phyloP scores from a whole-genome alignment of 805 yeast species.

The Lachancea waltii region DNA sequence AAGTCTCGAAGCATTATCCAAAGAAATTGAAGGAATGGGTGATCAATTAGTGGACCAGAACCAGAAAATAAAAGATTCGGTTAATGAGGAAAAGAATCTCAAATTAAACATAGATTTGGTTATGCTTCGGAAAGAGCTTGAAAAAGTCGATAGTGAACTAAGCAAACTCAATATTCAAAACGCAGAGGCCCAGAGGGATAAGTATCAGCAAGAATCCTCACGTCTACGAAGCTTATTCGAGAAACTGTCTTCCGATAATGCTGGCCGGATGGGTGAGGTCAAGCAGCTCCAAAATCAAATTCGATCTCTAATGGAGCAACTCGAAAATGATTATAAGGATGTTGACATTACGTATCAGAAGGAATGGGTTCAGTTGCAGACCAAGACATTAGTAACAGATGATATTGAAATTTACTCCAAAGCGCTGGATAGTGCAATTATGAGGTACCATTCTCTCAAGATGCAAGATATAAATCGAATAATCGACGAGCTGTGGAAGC shows the following conservation, averaged over 20 bases:
- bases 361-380: slow-evolving; percentile 71
- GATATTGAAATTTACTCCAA: slow-evolving; percentile 77
- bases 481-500: slow-evolving; percentile 87
- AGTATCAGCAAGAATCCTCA: slow-evolving; percentile 53
- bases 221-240: slow-evolving; percentile 46
- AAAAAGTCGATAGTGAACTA: slow-evolving; percentile 36
- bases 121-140: slow-evolving; percentile 36
- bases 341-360: slow-evolving; percentile 56
- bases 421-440: slow-evolving; percentile 87
- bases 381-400: slow-evolving; percentile 66
- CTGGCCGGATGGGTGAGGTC: slow-evolving; percentile 79
- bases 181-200: slow-evolving; percentile 55
- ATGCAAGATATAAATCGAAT: slow-evolving; percentile 90
- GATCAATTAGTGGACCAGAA: slow-evolving; percentile 32
- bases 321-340: slow-evolving; percentile 62
- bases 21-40: slow-evolving; percentile 21
- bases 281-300: slow-evolving; percentile 76
- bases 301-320: slow-evolving; percentile 46
- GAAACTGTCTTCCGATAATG: slow-evolving; percentile 53
- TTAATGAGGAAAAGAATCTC: slow-evolving; percentile 55
- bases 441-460: slow-evolving; percentile 83
- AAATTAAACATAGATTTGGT: slow-evolving; percentile 58
- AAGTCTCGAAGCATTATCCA: slow-evolving; percentile 16
- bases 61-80: slow-evolving; percentile 46
- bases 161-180: slow-evolving; percentile 42